These are phyloP conservation scores for Sporothrix variecibatus DNA, from an alignment of 2,329 filamentous ascomycete genomes.

Conservation along the genomic window DNA sequence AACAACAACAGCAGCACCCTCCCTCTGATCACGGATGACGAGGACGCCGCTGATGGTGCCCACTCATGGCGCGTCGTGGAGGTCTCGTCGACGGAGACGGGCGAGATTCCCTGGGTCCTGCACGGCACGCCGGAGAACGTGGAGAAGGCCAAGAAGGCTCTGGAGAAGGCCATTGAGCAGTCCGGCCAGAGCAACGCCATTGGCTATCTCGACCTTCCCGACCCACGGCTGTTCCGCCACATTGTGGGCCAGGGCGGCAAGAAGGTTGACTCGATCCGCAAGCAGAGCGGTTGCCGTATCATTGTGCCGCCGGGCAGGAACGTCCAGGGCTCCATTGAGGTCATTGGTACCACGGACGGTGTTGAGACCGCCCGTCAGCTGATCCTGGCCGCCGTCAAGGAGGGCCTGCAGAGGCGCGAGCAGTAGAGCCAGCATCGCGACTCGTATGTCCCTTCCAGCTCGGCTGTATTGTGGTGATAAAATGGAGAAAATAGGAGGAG, in stretches of 20 bases:
- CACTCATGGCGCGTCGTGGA: constrained; percentile 86
- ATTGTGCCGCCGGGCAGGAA: constrained; percentile 72
- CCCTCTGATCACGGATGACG: constrained; percentile 92
- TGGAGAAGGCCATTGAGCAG: constrained; percentile 72
- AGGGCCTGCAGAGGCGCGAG: constrained; percentile 47
- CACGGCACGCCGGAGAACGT: constrained; percentile 77
- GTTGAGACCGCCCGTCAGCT: constrained; percentile 85
- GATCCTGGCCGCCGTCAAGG: constrained; percentile 79
- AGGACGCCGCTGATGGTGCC: constrained; percentile 61
- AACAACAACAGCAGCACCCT: constrained; percentile 66
- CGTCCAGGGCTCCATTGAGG: constrained; percentile 80
- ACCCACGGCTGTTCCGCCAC: constrained; percentile 84
- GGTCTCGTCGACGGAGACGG: constrained; percentile 56
- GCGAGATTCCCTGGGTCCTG: constrained; percentile 87
- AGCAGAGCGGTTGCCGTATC: constrained; percentile 90
- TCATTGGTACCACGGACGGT: constrained; percentile 75
- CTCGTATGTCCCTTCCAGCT: not conserved
- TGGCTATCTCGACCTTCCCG: constrained; percentile 86
- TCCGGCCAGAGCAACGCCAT: constrained; percentile 69
- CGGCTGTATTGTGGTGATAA: not conserved
- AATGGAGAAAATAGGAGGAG: not conserved
- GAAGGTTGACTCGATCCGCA: constrained; percentile 90
- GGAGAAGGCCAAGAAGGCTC: constrained; percentile 74
- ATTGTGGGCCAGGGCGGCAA: constrained; percentile 87
- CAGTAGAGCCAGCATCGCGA: constrained; percentile 16